A percentile compares a stretch with the other conserved stretches of the same genome.
Evolutionary conservation across 164 flowering plant species (phyloP).

Genomic region (Macadamia integrifolia): DNA sequence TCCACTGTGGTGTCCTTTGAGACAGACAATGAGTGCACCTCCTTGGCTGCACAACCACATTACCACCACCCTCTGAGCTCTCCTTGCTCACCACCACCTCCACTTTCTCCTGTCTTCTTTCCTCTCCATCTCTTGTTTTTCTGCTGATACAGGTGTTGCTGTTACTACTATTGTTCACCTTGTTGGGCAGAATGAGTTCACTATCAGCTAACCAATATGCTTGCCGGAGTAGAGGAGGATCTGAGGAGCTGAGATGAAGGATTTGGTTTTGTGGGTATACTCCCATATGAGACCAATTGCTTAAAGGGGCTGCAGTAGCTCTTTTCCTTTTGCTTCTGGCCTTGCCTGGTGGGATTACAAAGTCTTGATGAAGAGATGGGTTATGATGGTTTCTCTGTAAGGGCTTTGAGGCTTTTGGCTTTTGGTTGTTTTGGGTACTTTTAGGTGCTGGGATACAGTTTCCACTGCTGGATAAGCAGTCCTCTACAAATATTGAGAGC

Average conservation of each 20-base stretch:
- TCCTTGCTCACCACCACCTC: slow-evolving; percentile 2
- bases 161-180: slow-evolving; percentile 3
- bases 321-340: slow-evolving; percentile 54
- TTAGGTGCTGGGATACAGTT: slow-evolving; percentile 25
- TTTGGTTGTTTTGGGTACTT: background rate
- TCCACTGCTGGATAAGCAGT: slow-evolving; percentile 47
- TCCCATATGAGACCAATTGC: slow-evolving; percentile 17
- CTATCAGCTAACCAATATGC: slow-evolving; percentile 60
- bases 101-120: slow-evolving; percentile 1
- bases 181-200: slow-evolving; percentile 44
- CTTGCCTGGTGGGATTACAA: slow-evolving; percentile 29
- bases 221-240: slow-evolving; percentile 52
- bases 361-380: slow-evolving; percentile 16
- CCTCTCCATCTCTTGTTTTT: slow-evolving; percentile 3
- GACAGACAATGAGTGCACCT: slow-evolving; percentile 65
- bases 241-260: slow-evolving; percentile 18
- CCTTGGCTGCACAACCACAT: slow-evolving; percentile 27
- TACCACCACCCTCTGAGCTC: slow-evolving; percentile 9
- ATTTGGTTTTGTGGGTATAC: slow-evolving; percentile 15
- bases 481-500: slow-evolving; percentile 55
- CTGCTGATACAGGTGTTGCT: background rate
- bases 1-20: slow-evolving; percentile 72
- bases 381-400: slow-evolving; percentile 9
- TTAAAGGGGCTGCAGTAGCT: slow-evolving; percentile 13
- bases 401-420: slow-evolving; percentile 10